Conservation (phyloP, 805 yeast species). For the Ogataea corticis region DNA sequence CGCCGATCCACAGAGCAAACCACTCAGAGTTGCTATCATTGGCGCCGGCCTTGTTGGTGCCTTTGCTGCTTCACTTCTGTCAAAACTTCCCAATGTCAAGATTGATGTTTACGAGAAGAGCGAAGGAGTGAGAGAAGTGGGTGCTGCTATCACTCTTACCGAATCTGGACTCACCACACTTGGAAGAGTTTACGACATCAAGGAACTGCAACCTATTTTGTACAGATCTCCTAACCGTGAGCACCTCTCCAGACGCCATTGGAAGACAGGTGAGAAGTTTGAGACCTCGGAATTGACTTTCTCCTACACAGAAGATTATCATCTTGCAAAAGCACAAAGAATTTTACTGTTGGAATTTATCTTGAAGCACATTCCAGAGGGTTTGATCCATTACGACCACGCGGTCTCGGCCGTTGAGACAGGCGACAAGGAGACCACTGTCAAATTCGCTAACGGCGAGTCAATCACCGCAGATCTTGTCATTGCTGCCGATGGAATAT, state of each 20-base stretch:
- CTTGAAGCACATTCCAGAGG: constrained; percentile 6
- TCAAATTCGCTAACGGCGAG: neutral
- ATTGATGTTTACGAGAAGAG: constrained; percentile 11
- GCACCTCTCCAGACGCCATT: constrained; percentile 11
- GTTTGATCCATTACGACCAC: constrained; percentile 6
- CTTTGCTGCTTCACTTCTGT: constrained; percentile 7
- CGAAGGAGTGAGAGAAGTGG: constrained; percentile 8
- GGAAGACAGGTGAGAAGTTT: constrained; percentile 13
- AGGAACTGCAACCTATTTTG: constrained; percentile 7
- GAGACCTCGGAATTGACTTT: neutral
- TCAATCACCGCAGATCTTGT: constrained; percentile 4
- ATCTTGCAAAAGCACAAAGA: constrained; percentile 7
- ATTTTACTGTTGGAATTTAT: constrained; percentile 6
- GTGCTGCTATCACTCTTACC: constrained; percentile 11
- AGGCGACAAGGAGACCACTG: neutral
- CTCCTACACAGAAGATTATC: neutral
- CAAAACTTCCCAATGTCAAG: constrained; percentile 9
- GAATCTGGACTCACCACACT: constrained; percentile 8
- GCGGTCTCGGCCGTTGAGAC: neutral
- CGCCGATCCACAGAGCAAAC: constrained; percentile 1
- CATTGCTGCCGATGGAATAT: constrained; percentile 10
- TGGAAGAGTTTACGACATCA: constrained; percentile 3
- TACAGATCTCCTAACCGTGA: constrained; percentile 2
- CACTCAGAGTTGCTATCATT: constrained; percentile 9
- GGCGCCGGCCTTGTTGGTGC: constrained; percentile 14